Evolutionary conservation across 2,329 filamentous ascomycete genomes (phyloP).

Genomic region (Mariannaea sp.): DNA sequence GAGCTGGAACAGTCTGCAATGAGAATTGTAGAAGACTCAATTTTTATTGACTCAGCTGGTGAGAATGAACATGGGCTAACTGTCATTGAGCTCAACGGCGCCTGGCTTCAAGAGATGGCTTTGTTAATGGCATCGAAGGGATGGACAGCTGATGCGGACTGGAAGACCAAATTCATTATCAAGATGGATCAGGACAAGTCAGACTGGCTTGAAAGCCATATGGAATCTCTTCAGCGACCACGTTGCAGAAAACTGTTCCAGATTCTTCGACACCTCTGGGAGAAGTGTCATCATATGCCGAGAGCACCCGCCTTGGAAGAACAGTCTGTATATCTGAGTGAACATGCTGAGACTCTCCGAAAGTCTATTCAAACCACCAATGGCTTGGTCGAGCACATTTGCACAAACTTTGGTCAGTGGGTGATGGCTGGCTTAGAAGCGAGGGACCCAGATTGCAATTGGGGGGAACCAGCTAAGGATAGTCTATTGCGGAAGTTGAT

Average conservation of each 20-base stretch:
- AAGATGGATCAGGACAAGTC: conserved; percentile 2
- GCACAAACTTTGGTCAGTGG: conserved; percentile 8
- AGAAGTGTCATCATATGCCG: conserved; percentile 25
- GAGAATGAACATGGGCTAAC: conserved; percentile 2
- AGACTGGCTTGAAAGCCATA: conserved; percentile 1
- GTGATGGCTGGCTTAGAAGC: not conserved
- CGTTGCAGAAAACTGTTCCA: conserved; percentile 22
- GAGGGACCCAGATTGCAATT: not conserved
- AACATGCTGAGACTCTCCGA: conserved; percentile 8
- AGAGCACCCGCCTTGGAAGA: conserved; percentile 8
- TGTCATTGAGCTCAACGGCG: conserved; percentile 16
- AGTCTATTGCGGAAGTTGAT: conserved; percentile 30
- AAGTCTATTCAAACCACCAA: conserved; percentile 18
- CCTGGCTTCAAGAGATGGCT: conserved; percentile 14
- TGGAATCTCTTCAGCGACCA: not conserved
- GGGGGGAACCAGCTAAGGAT: conserved; percentile 13
- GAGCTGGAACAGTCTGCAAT: not conserved
- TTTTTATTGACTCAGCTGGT: conserved; percentile 25
- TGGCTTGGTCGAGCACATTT: conserved; percentile 13
- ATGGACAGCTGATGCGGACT: conserved; percentile 22
- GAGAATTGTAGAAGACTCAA: conserved; percentile 22
- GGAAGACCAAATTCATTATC: conserved; percentile 14
- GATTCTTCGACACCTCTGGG: conserved; percentile 19
- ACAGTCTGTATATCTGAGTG: conserved; percentile 24
- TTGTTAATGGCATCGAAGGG: conserved; percentile 9